Base-by-base conservation (phyloP, 306 rosid genomes). In the Castanea crenata region DNA sequence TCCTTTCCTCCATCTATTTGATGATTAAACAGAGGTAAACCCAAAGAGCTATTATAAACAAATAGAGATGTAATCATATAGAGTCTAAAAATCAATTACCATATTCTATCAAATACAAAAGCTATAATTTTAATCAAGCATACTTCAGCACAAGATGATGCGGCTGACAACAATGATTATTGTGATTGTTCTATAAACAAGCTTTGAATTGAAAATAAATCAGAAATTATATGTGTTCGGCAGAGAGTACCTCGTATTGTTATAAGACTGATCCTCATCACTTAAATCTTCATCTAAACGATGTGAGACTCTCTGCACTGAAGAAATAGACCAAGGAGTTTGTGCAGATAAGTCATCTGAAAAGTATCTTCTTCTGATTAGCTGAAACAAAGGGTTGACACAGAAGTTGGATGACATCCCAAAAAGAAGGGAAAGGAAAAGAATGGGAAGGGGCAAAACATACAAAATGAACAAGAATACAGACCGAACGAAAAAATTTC, bases 281-380 rank as follows among this genome's bases (percentile, higher is more conserved):
- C 86, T 87, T 69, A 80, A 82, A 83, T 70, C 76, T 4, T 95
- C 99, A 77, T 93, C 99, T 65, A 93, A 78, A 29, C 92, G 96
- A 77, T 91, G 88, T 57, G 83, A 63, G 34, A 90, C 74, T 72
- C 89, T 90, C 78, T 81, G 88, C 76, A 75, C 86, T 4, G 94
- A 83, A 79, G 98, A 88, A 69, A 77, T 5, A 83, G 96, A 91
- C 99, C 99, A 91, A 29, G 91, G 69, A 72, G 58, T 87, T 64
- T 87, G 80, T 74, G 86, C 82, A 51, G 96, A 92, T 75, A 73
- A 79, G 76, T 92, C 95, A 78, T 96, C 99, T 25, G 99, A 82
- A 85, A 93, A 93, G 82, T 96, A 96, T 78, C 98, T 89, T 82
- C 98, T 91, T 82, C 96, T 84, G 83, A 96, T 93, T 86, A 96